Percentiles rank a stretch among this genome's conserved stretches.
Conservation (phyloP, 2,329 filamentous ascomycete species). For the Nemania sp. region DNA sequence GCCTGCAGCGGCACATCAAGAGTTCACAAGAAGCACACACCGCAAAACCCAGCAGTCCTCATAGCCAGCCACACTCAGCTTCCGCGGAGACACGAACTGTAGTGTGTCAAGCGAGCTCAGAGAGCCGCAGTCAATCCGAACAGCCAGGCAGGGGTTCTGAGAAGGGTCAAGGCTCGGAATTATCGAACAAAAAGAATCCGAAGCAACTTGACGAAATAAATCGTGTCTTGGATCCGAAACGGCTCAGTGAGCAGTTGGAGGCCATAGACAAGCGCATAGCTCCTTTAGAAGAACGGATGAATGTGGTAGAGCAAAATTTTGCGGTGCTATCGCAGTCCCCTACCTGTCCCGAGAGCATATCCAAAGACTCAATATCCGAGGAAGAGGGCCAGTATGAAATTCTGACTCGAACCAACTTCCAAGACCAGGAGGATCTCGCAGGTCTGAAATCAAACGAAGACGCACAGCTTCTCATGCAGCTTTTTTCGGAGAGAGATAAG, state of each 20-base stretch:
- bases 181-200: not conserved
- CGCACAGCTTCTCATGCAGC: conserved; percentile 23
- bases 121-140: conserved; percentile 3
- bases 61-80: conserved; percentile 3
- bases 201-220: conserved; percentile 1
- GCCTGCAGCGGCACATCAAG: conserved; percentile 23
- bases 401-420: conserved; percentile 27
- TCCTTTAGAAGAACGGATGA: conserved; percentile 24
- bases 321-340: conserved; percentile 18
- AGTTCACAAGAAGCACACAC: conserved; percentile 16
- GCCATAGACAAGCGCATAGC: conserved; percentile 22
- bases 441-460: conserved; percentile 24
- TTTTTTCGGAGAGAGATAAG: conserved; percentile 29
- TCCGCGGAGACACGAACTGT: conserved; percentile 6
- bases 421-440: conserved; percentile 22
- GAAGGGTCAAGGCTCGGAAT: conserved; percentile 1
- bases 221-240: conserved; percentile 12
- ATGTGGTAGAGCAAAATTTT: conserved; percentile 16
- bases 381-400: conserved; percentile 28
- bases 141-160: conserved; percentile 5
- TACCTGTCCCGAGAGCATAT: conserved; percentile 16
- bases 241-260: conserved; percentile 19
- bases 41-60: conserved; percentile 7
- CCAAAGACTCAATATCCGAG: conserved; percentile 6
- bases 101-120: conserved; percentile 1